Base-by-base conservation (phyloP, 2,329 filamentous ascomycete genomes). In the Didymella pomorum region DNA sequence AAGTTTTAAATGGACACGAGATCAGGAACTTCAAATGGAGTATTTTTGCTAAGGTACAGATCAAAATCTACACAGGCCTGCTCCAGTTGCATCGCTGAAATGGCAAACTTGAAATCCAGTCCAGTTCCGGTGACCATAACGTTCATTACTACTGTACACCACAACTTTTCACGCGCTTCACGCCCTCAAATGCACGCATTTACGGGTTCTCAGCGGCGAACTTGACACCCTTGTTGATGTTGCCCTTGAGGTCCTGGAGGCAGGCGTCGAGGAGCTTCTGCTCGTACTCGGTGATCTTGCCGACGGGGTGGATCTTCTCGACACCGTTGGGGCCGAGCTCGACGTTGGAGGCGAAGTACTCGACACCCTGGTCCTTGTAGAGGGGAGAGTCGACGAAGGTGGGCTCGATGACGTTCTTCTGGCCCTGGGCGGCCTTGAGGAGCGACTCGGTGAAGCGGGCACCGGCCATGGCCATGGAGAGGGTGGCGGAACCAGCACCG, bases 401-500 rank as follows among this genome's bases (percentile, higher is more conserved):
- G 71, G 93, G 93, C 89, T 99, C 95, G 68, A 96, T 79, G 73
- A 99, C 90, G 78, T 92, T 92, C 88, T 93, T 95, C 87, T 96
- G 89, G 79, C 95, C 95, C 81, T 96, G 88, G 60, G 90, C 84
- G 73, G 95, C 95, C 81, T 92, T 93, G 82, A 99, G 90, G 74
- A 99, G 84, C 71, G 90, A 92, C 85, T 98, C 93, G 72, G 95
- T 92, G 80, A 90, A 89, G 70, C 87, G 86, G 66, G 86, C 87
- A 83, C 94, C 94, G 69, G 94, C 94, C 87, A 97, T 94, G 76
- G 94, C 94, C 94, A 99, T 99, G 84, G 93, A 97, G 72, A 98
- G 91, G 66, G 94, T 98, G 78, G 94, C 94, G 71, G 93, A 97
- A 73, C 94, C 94, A 75, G 93, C 93, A 81, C 94, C 95, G 78